phyloP scores from a whole-genome alignment of 2,329 filamentous ascomycete genomes.

The Fusarium pseudocircinatum region DNA sequence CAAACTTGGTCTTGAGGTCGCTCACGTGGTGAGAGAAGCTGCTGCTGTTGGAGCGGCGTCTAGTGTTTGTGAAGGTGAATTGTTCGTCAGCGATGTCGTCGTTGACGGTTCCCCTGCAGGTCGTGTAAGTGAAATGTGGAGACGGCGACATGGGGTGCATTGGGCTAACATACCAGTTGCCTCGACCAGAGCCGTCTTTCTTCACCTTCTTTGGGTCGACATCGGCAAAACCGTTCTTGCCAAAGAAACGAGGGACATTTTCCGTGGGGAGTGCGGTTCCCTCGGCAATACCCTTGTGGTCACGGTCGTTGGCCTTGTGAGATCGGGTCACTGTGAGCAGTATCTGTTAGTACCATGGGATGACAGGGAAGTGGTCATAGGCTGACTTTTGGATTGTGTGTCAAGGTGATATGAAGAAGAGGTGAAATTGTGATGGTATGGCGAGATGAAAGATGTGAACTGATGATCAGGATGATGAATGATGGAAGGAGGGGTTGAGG shows the following conservation, averaged over 20 bases:
- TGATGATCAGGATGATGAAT: slow-evolving; percentile 20
- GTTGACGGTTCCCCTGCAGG: slow-evolving; percentile 78
- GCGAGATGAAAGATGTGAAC: slow-evolving; percentile 10
- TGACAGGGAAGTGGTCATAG: background rate
- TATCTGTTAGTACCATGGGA: slow-evolving; percentile 20
- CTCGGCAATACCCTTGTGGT: slow-evolving; percentile 82
- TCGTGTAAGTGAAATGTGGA: slow-evolving; percentile 28
- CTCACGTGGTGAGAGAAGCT: slow-evolving; percentile 73
- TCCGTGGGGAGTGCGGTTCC: slow-evolving; percentile 76
- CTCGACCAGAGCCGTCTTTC: slow-evolving; percentile 93
- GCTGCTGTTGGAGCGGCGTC: slow-evolving; percentile 93
- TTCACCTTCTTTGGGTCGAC: slow-evolving; percentile 92
- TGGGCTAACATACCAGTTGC: slow-evolving; percentile 80
- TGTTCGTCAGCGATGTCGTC: slow-evolving; percentile 86
- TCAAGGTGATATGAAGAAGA: background rate
- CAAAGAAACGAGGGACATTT: slow-evolving; percentile 90
- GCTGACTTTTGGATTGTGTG: slow-evolving; percentile 34
- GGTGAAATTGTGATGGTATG: background rate
- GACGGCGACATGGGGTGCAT: background rate
- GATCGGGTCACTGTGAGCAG: slow-evolving; percentile 86
- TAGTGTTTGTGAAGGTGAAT: slow-evolving; percentile 85
- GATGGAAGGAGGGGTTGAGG: slow-evolving; percentile 35
- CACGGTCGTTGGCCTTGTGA: slow-evolving; percentile 94
- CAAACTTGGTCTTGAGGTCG: slow-evolving; percentile 97
- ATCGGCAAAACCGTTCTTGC: slow-evolving; percentile 83